These are phyloP conservation scores for Ramicandelaber brevisporus DNA, from an alignment of 192 early-diverging fungal genomes.

Conservation along the genomic window DNA sequence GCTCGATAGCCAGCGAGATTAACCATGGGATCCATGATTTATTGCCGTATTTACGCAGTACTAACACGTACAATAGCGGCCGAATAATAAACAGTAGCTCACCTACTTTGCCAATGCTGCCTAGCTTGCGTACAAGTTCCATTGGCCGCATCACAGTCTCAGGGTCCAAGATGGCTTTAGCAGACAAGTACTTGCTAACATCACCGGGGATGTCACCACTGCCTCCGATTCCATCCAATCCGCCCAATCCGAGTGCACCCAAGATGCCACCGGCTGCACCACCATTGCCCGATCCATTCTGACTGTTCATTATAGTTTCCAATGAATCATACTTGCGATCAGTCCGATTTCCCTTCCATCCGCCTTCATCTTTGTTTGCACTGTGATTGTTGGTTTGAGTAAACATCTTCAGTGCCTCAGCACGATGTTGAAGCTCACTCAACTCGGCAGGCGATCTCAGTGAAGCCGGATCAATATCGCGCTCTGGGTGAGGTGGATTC, in stretches of 20 bases:
- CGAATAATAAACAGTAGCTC: conserved; percentile 65
- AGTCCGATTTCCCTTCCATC: conserved; percentile 25
- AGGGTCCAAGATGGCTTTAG: too few species aligned
- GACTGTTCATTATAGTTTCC: conserved; percentile 8
- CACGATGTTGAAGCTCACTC: too few species aligned
- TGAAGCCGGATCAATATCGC: conserved; percentile 14
- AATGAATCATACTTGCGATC: conserved; percentile 17
- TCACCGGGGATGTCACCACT: too few species aligned
- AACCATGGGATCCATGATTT: conserved; percentile 65
- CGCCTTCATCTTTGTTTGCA: background rate
- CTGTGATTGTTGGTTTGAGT: background rate
- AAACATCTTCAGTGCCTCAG: too few species aligned
- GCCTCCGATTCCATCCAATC: conserved; percentile 7
- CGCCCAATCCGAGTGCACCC: conserved; percentile 6
- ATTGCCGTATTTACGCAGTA: conserved; percentile 42
- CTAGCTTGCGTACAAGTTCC: conserved; percentile 34
- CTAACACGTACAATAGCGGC: conserved; percentile 65
- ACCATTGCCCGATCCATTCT: conserved; percentile 8
- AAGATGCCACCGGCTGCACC: too few species aligned
- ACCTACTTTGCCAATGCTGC: conserved; percentile 22
- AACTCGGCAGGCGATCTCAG: conserved; percentile 10
- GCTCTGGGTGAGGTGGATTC: conserved; percentile 11
- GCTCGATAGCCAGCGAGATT: conserved; percentile 50
- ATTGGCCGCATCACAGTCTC: conserved; percentile 35
- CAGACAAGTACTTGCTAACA: too few species aligned